These are phyloP conservation scores for Cordyceps sp. DNA, from an alignment of 2,329 filamentous ascomycete genomes.

Conservation along the genomic window DNA sequence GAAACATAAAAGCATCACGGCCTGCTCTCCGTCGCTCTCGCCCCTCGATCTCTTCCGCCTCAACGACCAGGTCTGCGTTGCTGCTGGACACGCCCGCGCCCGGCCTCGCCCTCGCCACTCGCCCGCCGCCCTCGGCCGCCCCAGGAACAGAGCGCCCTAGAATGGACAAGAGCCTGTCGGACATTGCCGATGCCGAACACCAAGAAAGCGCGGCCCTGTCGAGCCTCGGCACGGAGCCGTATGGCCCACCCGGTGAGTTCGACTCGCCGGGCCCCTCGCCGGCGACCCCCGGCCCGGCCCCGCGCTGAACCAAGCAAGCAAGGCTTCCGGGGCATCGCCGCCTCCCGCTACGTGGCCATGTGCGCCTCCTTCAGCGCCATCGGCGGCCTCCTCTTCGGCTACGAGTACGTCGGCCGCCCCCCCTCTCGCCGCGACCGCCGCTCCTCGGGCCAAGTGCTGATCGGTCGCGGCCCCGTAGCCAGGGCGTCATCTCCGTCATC, in stretches of 20 bases:
- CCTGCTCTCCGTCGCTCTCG: too few relatives aligned
- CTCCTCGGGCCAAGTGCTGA: too few relatives aligned
- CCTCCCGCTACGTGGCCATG: conserved; percentile 14
- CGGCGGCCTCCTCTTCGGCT: conserved; percentile 22
- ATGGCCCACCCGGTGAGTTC: conserved; percentile 9
- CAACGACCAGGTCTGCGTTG: too few relatives aligned
- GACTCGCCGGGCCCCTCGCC: background rate
- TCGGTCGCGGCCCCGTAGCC: conserved; percentile 5
- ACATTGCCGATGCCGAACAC: conserved; percentile 7
- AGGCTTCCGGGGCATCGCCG: conserved; percentile 15
- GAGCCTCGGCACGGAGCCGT: conserved; percentile 7
- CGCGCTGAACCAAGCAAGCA: background rate
- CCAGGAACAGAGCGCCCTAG: too few relatives aligned
- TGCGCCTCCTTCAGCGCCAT: conserved; percentile 17
- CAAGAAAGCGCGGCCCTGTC: conserved; percentile 6
- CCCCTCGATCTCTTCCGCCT: too few relatives aligned
- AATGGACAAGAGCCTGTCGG: conserved; percentile 5
- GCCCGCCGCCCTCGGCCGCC: too few relatives aligned
- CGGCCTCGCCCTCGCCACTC: too few relatives aligned
- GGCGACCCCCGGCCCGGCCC: background rate
- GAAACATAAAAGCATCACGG: too few relatives aligned
- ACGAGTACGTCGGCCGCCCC: conserved; percentile 6
- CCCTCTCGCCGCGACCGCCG: background rate
- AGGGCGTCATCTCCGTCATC: conserved; percentile 22
- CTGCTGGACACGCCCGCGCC: too few relatives aligned